Conservation (phyloP, 805 yeast genomes). For the Kuraishia hungarica region DNA sequence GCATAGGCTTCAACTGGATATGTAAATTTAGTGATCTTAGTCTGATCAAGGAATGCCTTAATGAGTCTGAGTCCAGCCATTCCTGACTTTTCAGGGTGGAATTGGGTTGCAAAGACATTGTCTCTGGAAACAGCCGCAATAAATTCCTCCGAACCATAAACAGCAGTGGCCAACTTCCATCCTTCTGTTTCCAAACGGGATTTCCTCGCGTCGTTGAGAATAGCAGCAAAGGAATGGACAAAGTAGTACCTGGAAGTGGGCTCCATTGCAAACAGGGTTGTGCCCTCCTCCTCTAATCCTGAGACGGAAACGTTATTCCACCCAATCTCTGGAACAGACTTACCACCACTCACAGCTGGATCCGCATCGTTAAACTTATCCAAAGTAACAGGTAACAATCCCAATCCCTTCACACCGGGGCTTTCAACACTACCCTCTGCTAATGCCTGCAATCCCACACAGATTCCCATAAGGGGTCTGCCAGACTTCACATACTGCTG, state of each 20-base stretch:
- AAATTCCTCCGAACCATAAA: conserved; percentile 72
- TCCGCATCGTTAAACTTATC: conserved; percentile 48
- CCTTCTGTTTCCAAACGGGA: conserved; percentile 25
- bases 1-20: conserved; percentile 3
- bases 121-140: conserved; percentile 74
- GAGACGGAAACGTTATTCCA: conserved; percentile 52
- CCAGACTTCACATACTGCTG: conserved; percentile 64
- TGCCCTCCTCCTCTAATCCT: conserved; percentile 9
- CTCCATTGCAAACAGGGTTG: conserved; percentile 52
- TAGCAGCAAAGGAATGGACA: conserved; percentile 90
- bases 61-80: conserved; percentile 77
- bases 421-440: conserved; percentile 72
- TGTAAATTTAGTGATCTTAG: conserved; percentile 21
- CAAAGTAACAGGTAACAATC: conserved; percentile 44
- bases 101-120: conserved; percentile 90
- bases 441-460: conserved; percentile 91
- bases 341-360: conserved; percentile 19
- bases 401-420: conserved; percentile 49
- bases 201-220: conserved; percentile 32
- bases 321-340: conserved; percentile 95
- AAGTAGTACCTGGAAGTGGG: conserved; percentile 75
- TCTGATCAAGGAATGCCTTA: conserved; percentile 55
- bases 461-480: conserved; percentile 88
- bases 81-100: conserved; percentile 99
- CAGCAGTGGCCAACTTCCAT: conserved; percentile 70